Evolutionary conservation across 306 rosid genomes (phyloP).

Genomic region (Cucurbita pepo): DNA sequence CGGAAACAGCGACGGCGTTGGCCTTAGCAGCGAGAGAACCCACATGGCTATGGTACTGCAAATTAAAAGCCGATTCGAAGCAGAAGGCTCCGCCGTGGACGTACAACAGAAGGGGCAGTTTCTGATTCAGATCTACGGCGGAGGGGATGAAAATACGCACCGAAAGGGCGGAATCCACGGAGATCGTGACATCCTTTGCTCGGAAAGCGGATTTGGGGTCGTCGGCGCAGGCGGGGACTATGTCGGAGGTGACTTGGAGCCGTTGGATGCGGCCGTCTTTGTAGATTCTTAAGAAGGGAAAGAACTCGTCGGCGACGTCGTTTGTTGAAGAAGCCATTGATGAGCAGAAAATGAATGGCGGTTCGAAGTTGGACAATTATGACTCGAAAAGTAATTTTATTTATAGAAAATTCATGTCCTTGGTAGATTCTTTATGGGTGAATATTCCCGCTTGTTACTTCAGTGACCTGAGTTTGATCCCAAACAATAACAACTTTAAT

Average conservation of each 20-base stretch:
- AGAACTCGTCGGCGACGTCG: conserved; percentile 8
- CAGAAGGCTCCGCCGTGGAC: conserved; percentile 31
- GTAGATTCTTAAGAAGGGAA: conserved; percentile 17
- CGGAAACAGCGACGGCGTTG: conserved; percentile 20
- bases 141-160: conserved; percentile 22
- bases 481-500: no score
- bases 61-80: conserved; percentile 19
- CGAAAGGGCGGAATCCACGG: conserved; percentile 12
- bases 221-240: conserved; percentile 10
- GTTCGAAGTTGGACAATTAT: no score
- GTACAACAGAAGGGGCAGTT: conserved; percentile 16
- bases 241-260: neutral
- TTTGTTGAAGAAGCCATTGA: neutral
- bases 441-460: no score
- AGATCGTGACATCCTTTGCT: conserved; percentile 20
- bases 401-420: no score
- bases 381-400: no score
- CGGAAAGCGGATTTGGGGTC: conserved; percentile 5
- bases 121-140: neutral
- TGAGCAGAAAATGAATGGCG: neutral
- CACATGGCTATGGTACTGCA: conserved; percentile 8
- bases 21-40: conserved; percentile 5
- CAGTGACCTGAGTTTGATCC: no score
- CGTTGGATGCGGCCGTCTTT: conserved; percentile 13
- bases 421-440: no score